A percentile compares a stretch with the other conserved stretches of the same genome.
These are phyloP conservation scores for Lachancea sp. DNA, from an alignment of 805 yeast species.

Conservation along the genomic window DNA sequence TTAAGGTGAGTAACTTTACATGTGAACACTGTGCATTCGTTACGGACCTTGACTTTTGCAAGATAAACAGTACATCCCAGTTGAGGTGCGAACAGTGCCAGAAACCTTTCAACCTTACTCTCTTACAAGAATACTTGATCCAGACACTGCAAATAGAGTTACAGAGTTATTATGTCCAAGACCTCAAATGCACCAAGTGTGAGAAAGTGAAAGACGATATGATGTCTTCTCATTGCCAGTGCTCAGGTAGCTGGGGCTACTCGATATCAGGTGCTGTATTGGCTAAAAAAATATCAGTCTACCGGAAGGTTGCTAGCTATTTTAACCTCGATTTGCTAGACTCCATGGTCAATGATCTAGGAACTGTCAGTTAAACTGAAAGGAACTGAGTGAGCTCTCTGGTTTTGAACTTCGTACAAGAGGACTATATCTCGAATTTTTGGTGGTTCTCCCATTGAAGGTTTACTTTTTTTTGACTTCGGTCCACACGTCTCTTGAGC, in stretches of 20 bases:
- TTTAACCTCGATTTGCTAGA: constrained; percentile 55
- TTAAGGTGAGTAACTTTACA: constrained; percentile 58
- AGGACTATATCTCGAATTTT: not conserved
- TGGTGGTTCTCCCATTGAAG: too few relatives aligned
- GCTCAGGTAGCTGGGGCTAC: constrained; percentile 82
- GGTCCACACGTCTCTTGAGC: too few relatives aligned
- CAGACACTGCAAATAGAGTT: constrained; percentile 51
- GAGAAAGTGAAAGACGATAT: constrained; percentile 57
- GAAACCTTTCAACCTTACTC: constrained; percentile 54
- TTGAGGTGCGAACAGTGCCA: constrained; percentile 67
- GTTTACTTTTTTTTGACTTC: too few relatives aligned
- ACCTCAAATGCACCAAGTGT: constrained; percentile 75
- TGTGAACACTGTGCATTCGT: constrained; percentile 76
- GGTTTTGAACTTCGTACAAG: not conserved
- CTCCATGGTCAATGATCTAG: constrained; percentile 15
- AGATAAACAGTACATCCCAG: constrained; percentile 43
- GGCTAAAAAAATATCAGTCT: constrained; percentile 41
- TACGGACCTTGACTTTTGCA: constrained; percentile 76
- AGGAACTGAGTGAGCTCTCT: not conserved
- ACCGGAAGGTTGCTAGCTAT: constrained; percentile 50
- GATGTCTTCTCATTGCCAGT: constrained; percentile 68
- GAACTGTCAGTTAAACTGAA: not conserved
- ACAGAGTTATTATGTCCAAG: constrained; percentile 68
- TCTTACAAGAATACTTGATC: constrained; percentile 74
- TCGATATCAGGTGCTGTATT: constrained; percentile 44